Percentiles rank a stretch among this genome's conserved stretches.
Conservation (phyloP, 495 filamentous ascomycete species). For the Aspergillus sparsus region DNA sequence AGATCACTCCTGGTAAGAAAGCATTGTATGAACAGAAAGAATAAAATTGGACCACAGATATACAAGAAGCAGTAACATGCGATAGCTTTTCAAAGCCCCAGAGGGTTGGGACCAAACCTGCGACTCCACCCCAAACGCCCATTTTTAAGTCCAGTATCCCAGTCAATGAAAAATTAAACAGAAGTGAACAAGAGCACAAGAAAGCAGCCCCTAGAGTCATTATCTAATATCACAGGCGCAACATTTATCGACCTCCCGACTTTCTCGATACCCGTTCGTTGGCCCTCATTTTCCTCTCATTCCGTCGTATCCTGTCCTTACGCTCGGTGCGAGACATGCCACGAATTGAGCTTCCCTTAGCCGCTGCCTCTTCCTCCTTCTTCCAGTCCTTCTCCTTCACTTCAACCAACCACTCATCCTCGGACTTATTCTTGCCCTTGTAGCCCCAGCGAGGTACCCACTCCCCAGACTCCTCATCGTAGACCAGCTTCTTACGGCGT, state of each 20-base stretch:
- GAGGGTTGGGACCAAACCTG: constrained; percentile 23
- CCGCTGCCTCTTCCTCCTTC: constrained; percentile 61
- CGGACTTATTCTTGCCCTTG: constrained; percentile 85
- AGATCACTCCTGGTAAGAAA: neutral
- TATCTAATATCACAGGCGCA: neutral
- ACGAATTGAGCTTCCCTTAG: constrained; percentile 59
- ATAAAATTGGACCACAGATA: neutral
- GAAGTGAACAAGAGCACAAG: constrained; percentile 17
- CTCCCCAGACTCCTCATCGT: constrained; percentile 80
- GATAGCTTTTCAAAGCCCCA: constrained; percentile 25
- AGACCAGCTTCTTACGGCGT: constrained; percentile 77
- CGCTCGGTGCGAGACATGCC: constrained; percentile 64
- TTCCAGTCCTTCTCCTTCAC: constrained; percentile 72
- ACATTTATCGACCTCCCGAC: constrained; percentile 30
- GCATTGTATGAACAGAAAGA: neutral
- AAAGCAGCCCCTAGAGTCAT: neutral
- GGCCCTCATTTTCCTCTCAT: constrained; percentile 68
- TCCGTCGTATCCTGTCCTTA: constrained; percentile 63
- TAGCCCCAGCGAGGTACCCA: constrained; percentile 95
- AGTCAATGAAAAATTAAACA: constrained; percentile 22
- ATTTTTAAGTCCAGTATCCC: constrained; percentile 24
- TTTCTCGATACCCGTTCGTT: constrained; percentile 61
- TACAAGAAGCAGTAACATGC: constrained; percentile 2
- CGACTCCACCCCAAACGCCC: constrained; percentile 35
- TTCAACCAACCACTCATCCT: constrained; percentile 84